phyloP scores from a whole-genome alignment of 2,329 filamentous ascomycete genomes.

The Apiospora malaysiana region DNA sequence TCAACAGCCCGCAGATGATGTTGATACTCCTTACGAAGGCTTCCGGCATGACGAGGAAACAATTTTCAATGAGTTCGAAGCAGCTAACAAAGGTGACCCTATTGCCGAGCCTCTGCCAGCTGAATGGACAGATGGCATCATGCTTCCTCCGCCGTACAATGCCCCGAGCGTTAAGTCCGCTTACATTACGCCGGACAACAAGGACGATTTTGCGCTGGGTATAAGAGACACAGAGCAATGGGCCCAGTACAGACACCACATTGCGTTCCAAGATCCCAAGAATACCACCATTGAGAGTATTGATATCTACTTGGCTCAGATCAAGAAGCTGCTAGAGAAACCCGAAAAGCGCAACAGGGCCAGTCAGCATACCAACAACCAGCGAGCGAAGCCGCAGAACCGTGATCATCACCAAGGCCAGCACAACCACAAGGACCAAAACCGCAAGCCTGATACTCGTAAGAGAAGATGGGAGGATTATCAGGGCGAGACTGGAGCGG shows the following conservation, averaged over 20 bases:
- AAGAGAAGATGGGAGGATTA: slow-evolving; percentile 24
- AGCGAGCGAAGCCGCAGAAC: slow-evolving; percentile 16
- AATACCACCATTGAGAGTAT: slow-evolving; percentile 21
- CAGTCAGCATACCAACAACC: not conserved
- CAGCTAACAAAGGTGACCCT: slow-evolving; percentile 33
- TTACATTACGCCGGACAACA: slow-evolving; percentile 37
- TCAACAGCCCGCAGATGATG: not conserved
- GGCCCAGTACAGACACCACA: slow-evolving; percentile 38
- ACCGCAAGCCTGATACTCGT: not conserved
- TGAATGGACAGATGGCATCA: slow-evolving; percentile 38
- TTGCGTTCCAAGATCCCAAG: slow-evolving; percentile 32
- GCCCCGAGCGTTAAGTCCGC: slow-evolving; percentile 38
- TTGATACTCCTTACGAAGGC: slow-evolving; percentile 28
- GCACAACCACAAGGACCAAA: slow-evolving; percentile 11
- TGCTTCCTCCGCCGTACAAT: slow-evolving; percentile 39
- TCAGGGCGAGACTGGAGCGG: not conserved
- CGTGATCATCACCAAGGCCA: slow-evolving; percentile 1
- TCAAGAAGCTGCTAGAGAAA: slow-evolving; percentile 23
- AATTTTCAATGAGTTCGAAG: slow-evolving; percentile 35
- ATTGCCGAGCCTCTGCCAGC: slow-evolving; percentile 38
- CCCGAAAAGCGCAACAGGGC: slow-evolving; percentile 22
- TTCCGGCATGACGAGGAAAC: slow-evolving; percentile 34
- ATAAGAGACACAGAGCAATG: slow-evolving; percentile 40
- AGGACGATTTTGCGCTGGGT: slow-evolving; percentile 40
- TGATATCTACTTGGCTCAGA: slow-evolving; percentile 4